Conservation (phyloP, 169 alveolate species). For the Plasmodium cynomolgi region DNA sequence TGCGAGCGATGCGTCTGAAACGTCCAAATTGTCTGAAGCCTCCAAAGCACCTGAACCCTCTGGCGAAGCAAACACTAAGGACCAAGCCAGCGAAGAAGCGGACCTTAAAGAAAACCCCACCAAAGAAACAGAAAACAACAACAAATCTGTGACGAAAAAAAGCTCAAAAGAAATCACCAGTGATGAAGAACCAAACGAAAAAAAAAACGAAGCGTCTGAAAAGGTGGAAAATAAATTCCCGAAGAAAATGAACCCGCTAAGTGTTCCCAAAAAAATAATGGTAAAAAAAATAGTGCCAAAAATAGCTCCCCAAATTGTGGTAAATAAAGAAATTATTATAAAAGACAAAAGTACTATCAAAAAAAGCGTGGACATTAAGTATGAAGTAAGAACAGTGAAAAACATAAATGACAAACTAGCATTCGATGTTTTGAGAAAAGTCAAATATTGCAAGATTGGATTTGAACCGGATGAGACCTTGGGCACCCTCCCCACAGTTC, state of each 20-base stretch:
- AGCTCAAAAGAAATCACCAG: not conserved
- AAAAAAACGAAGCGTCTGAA: not conserved
- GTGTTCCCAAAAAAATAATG: slow-evolving; percentile 6
- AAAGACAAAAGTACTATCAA: slow-evolving; percentile 8
- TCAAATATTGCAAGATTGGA: slow-evolving; percentile 74
- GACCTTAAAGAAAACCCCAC: not conserved
- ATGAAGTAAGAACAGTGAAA: slow-evolving; percentile 10
- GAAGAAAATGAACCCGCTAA: slow-evolving; percentile 9
- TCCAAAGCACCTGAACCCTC: not conserved
- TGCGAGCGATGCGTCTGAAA: not conserved
- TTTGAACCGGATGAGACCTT: slow-evolving; percentile 26
- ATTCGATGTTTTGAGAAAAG: slow-evolving; percentile 52
- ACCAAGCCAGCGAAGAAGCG: not conserved
- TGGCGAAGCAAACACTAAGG: not conserved
- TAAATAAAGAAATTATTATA: not conserved
- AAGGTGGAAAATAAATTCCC: not conserved
- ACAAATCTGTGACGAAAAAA: not conserved
- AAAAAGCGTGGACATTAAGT: not conserved
- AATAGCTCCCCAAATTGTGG: slow-evolving; percentile 12
- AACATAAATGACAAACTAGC: slow-evolving; percentile 72
- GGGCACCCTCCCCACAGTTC: slow-evolving; percentile 69
- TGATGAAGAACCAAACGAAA: not conserved
- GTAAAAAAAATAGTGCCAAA: slow-evolving; percentile 7
- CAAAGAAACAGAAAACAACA: not conserved
- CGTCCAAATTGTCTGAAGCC: not conserved